Evolutionary conservation across 2,329 filamentous ascomycete species (phyloP), one percentile per base, ranked within the genome.

Genomic region (Eutypa lata): DNA sequence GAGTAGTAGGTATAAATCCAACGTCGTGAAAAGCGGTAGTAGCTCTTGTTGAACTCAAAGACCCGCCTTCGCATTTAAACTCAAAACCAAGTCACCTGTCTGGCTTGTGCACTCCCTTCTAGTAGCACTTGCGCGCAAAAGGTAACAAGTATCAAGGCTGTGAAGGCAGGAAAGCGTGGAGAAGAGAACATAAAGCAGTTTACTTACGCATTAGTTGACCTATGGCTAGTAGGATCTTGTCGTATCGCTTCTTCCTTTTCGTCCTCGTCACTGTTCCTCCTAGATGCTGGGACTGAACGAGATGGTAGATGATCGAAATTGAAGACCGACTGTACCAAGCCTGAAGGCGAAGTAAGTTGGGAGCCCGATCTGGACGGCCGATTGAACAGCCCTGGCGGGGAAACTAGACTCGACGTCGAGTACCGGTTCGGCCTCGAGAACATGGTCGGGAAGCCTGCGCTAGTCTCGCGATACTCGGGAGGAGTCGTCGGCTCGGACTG

Each of bases 401-500:
- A 93, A 44, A 88, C 88, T 65, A 97, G 79, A 74, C 90, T 94
- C 37, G 91, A 92, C 56, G 89, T 89, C 50, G 93, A 96, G 75
- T 96, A 93, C 57, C 92, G 84, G 68, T 92, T 92, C 43, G 91
- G 89, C 42, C 91, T 85, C 51, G 90, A 91, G 67, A 94, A 89
- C 60, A 89, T 85, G 64, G 85, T 86, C 52, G 89, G 86, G 65
- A 96, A 93, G 43, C 87, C 87, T 56, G 83, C 77, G 53, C 71
- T 71, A 13, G 75, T 84, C 59, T 96, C 91, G 62, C 86, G 87
- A 70, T 94, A 93, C 71, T 97, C 94, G 31, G 94, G 94, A 21
- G 94, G 94, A 21, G 94, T 99, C 2, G 94, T 97, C 16, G 94
- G 94, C 73, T 97, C 93, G 62, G 90, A 96, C 68, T 95, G 90